These are phyloP conservation scores for Rosa multiflora DNA, from an alignment of 306 rosid genomes.

Conservation along the genomic window DNA sequence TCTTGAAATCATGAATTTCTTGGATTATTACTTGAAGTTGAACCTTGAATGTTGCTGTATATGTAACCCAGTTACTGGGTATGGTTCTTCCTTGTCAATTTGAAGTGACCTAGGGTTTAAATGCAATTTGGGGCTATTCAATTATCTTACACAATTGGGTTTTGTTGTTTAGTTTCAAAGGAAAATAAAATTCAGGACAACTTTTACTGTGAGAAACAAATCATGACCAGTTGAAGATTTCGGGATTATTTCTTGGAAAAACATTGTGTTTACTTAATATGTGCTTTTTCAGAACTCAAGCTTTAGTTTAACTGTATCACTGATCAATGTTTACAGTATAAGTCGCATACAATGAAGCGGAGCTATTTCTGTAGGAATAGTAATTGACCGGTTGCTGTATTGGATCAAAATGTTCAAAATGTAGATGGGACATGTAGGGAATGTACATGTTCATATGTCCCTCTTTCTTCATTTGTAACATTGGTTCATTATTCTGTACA, in stretches of 20 bases:
- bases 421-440: not conserved
- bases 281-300: too few relatives aligned
- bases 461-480: not conserved
- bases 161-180: constrained; percentile 2
- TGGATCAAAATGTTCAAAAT: not conserved
- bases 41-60: not conserved
- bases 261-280: too few relatives aligned
- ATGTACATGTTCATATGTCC: not conserved
- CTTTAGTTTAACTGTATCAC: not conserved
- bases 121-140: not conserved
- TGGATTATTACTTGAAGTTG: not conserved
- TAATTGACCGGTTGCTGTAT: not conserved
- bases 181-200: not conserved
- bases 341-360: not conserved
- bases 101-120: not conserved
- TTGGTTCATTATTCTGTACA: not conserved
- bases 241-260: not conserved
- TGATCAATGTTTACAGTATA: not conserved
- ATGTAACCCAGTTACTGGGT: not conserved
- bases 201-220: not conserved
- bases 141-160: not conserved
- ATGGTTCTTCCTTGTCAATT: not conserved
- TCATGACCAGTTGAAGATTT: not conserved
- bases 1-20: constrained; percentile 10
- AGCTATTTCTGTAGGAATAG: not conserved